phyloP scores from a whole-genome alignment of 164 flowering plant genomes.

The Buxus sempervirens region DNA sequence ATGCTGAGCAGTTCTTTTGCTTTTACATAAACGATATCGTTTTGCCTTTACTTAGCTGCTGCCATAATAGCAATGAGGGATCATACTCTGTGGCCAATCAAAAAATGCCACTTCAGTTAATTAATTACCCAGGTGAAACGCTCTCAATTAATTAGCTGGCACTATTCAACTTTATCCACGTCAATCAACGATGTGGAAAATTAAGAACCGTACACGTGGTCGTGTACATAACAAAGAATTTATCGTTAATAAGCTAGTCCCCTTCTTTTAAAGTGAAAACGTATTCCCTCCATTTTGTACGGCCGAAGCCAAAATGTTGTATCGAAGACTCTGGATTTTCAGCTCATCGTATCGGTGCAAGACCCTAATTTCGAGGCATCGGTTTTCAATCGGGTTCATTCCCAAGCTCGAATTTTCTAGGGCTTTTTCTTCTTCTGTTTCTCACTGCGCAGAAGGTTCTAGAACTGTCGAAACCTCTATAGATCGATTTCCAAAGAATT shows the following conservation, averaged over 20 bases:
- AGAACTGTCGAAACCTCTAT: background rate
- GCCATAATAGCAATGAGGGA: no score
- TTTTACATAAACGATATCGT: no score
- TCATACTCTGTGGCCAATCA: no score
- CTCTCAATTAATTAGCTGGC: no score
- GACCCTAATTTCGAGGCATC: background rate
- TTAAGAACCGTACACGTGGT: background rate
- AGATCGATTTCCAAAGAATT: background rate
- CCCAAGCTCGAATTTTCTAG: conserved; percentile 5
- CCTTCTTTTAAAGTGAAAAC: background rate
- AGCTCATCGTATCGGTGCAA: background rate
- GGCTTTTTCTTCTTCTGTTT: background rate
- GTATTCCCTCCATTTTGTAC: background rate
- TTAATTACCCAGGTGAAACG: no score
- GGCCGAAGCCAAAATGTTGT: background rate
- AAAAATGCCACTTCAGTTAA: no score
- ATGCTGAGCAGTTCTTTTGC: no score
- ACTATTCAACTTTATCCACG: no score
- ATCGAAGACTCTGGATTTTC: background rate
- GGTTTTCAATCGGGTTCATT: background rate
- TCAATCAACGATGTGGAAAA: no score
- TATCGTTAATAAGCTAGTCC: background rate
- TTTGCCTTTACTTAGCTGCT: no score
- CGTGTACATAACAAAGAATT: conserved; percentile 3
- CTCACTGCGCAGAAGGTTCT: background rate